A percentile compares a stretch with the other conserved stretches of the same genome.
Evolutionary conservation across 768 basidiomycete genomes (phyloP).

Genomic region (Lactarius deliciosus): DNA sequence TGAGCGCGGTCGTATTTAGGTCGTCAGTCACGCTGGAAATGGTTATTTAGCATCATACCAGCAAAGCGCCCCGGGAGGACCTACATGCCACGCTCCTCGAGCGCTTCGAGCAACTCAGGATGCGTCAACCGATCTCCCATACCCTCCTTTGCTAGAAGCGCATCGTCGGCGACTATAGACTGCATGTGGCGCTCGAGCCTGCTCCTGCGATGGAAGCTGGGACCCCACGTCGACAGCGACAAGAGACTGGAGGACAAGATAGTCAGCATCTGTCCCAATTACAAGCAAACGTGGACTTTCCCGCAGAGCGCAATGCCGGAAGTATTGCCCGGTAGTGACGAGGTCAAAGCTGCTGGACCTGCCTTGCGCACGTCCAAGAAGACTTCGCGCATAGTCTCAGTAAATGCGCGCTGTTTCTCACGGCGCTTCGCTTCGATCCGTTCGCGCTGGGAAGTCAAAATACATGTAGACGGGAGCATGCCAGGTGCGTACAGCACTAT

Average conservation of each 20-base stretch:
- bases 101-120: slow-evolving; percentile 60
- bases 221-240: slow-evolving; percentile 42
- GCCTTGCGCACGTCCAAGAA: slow-evolving; percentile 35
- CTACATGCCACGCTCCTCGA: slow-evolving; percentile 78
- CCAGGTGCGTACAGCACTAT: slow-evolving; percentile 83
- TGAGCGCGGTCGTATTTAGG: slow-evolving; percentile 45
- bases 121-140: slow-evolving; percentile 46
- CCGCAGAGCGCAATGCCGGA: slow-evolving; percentile 49
- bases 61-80: slow-evolving; percentile 33
- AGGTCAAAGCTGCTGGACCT: slow-evolving; percentile 37
- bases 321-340: slow-evolving; percentile 33
- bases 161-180: slow-evolving; percentile 59
- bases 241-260: slow-evolving; percentile 35
- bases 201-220: slow-evolving; percentile 35
- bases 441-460: slow-evolving; percentile 76
- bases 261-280: not conserved
- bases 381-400: slow-evolving; percentile 27
- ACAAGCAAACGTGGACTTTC: slow-evolving; percentile 41
- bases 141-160: slow-evolving; percentile 53
- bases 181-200: slow-evolving; percentile 42
- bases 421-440: slow-evolving; percentile 56
- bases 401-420: slow-evolving; percentile 40
- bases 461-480: slow-evolving; percentile 83
- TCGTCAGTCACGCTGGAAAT: slow-evolving; percentile 40
- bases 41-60: not conserved